Conservation (phyloP, 2,329 filamentous ascomycete genomes). For the Xylaria digitata region DNA sequence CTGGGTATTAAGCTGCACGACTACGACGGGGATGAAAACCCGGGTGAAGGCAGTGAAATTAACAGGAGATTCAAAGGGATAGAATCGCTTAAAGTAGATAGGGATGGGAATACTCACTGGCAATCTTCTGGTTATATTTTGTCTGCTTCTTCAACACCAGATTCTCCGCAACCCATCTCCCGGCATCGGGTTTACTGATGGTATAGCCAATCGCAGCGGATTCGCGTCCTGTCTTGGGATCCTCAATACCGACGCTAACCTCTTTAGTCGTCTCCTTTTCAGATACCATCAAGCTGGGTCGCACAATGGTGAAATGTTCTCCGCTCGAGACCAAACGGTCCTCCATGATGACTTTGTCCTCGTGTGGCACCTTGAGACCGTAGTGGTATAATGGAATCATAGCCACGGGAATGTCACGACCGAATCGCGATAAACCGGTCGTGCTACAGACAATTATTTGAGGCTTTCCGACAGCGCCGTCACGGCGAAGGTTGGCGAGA, state of each 20-base stretch:
- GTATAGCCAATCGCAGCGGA: slow-evolving; percentile 58
- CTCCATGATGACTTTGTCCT: slow-evolving; percentile 64
- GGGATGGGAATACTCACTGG: slow-evolving; percentile 25
- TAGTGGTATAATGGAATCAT: slow-evolving; percentile 59
- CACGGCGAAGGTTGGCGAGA: slow-evolving; percentile 48
- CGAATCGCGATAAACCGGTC: slow-evolving; percentile 56
- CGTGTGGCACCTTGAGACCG: slow-evolving; percentile 56
- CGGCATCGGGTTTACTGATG: slow-evolving; percentile 60
- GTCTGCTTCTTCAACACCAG: slow-evolving; percentile 46
- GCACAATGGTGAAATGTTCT: slow-evolving; percentile 53
- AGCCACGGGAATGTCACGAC: slow-evolving; percentile 57
- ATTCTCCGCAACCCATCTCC: slow-evolving; percentile 60
- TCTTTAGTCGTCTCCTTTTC: slow-evolving; percentile 44
- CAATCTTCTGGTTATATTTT: slow-evolving; percentile 53
- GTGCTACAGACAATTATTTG: slow-evolving; percentile 55
- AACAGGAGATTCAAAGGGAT: not conserved
- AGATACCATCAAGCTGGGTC: slow-evolving; percentile 53
- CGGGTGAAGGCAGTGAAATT: not conserved
- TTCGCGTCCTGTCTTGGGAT: slow-evolving; percentile 48
- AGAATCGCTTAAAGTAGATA: not conserved
- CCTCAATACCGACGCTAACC: slow-evolving; percentile 57
- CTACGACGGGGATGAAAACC: not conserved
- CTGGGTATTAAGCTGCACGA: not conserved
- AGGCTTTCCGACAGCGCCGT: slow-evolving; percentile 49
- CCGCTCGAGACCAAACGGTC: slow-evolving; percentile 45